Evolutionary conservation across 352 stramenopile species (phyloP).

Genomic region (Pythium monospermum): DNA sequence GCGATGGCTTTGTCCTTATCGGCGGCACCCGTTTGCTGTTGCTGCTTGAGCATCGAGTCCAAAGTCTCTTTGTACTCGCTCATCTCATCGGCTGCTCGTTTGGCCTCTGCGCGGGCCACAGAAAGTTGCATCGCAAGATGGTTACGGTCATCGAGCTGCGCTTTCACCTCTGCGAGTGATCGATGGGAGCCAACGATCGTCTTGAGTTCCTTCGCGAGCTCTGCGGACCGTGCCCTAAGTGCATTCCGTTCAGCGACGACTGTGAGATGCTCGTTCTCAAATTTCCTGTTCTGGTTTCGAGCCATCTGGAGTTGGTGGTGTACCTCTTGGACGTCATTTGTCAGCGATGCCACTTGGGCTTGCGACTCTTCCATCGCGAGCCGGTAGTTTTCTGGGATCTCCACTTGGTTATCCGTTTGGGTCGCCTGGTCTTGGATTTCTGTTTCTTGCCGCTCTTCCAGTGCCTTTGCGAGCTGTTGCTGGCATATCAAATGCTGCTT

Average conservation of each 20-base stretch:
- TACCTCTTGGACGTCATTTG: slow-evolving; percentile 23
- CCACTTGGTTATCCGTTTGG: slow-evolving; percentile 42
- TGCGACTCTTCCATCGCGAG: slow-evolving; percentile 25
- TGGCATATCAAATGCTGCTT: slow-evolving; percentile 29
- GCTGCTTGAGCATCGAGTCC: slow-evolving; percentile 37
- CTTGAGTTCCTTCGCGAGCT: slow-evolving; percentile 57
- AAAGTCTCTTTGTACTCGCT: slow-evolving; percentile 55
- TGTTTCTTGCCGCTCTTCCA: slow-evolving; percentile 16
- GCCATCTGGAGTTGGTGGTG: slow-evolving; percentile 31
- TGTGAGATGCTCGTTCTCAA: slow-evolving; percentile 12
- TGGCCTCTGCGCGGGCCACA: slow-evolving; percentile 45
- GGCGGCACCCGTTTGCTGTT: slow-evolving; percentile 28
- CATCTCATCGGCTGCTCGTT: slow-evolving; percentile 48
- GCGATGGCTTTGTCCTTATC: slow-evolving; percentile 63
- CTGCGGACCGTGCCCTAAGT: slow-evolving; percentile 39
- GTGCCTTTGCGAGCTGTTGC: slow-evolving; percentile 36
- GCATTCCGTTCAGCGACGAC: slow-evolving; percentile 54
- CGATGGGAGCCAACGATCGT: slow-evolving; percentile 44
- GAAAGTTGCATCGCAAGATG: slow-evolving; percentile 50
- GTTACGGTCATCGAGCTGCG: slow-evolving; percentile 53
- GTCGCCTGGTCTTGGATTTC: slow-evolving; percentile 27
- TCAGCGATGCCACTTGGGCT: slow-evolving; percentile 8
- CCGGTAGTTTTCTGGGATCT: slow-evolving; percentile 22
- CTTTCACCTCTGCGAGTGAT: slow-evolving; percentile 46
- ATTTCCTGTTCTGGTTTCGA: too few relatives aligned